phyloP scores from a whole-genome alignment of 148 eudicot species.

The Vaccinium macrocarpon region DNA sequence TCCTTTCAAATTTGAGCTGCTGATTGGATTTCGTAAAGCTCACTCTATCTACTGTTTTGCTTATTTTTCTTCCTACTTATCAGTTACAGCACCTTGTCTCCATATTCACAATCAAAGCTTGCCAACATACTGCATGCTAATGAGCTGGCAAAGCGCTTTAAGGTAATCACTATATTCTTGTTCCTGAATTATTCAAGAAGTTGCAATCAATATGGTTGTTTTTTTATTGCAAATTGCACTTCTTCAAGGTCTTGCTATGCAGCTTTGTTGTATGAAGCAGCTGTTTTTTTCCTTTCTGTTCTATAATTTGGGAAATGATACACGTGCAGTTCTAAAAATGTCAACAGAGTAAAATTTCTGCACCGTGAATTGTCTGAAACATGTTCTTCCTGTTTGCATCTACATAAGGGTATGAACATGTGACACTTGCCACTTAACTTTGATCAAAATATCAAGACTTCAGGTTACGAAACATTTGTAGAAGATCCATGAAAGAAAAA shows the following conservation, averaged over 20 bases:
- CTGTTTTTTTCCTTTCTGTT: neutral
- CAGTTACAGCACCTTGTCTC: constrained; percentile 56
- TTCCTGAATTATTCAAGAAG: neutral
- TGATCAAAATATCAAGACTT: neutral
- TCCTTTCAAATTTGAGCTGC: neutral
- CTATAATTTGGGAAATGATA: neutral
- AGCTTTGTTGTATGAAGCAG: neutral
- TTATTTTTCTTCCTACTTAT: constrained; percentile 17
- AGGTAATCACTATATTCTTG: constrained; percentile 41
- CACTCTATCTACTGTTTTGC: neutral
- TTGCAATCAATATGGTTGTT: neutral
- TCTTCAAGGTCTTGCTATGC: neutral
- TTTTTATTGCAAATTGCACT: neutral
- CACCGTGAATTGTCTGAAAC: neutral
- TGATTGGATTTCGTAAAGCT: neutral
- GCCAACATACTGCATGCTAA: constrained; percentile 77
- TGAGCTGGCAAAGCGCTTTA: constrained; percentile 67
- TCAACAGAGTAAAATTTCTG: neutral
- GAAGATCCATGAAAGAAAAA: too few species aligned
- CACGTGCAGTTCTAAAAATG: neutral
- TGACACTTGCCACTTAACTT: neutral
- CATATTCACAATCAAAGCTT: constrained; percentile 90
- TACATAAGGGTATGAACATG: neutral
- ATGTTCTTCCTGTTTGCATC: neutral
- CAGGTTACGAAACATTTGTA: too few species aligned